These are phyloP conservation scores for Arabidopsis suecica DNA, from an alignment of 345 rosid genomes.

Conservation along the genomic window DNA sequence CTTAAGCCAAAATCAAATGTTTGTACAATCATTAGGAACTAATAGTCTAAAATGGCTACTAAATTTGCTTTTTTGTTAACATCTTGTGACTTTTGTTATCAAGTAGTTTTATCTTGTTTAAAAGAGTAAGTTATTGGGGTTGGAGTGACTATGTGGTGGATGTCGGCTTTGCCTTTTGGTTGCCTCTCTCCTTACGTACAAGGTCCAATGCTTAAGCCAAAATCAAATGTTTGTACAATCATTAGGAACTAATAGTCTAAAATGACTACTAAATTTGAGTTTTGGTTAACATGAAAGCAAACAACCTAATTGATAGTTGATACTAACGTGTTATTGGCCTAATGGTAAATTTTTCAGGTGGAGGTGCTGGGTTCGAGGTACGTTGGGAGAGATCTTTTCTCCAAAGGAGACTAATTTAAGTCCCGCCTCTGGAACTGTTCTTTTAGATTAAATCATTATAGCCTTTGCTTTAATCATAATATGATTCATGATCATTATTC, in stretches of 20 bases:
- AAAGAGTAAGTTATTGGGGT: no score
- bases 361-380: no score
- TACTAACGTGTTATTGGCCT: no score
- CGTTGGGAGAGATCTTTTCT: no score
- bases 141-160: constrained; percentile 4
- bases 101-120: no score
- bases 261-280: no score
- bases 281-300: no score
- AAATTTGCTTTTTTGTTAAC: no score
- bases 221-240: background rate
- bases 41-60: background rate
- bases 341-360: no score
- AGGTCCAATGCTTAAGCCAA: constrained; percentile 2
- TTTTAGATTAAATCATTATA: constrained; percentile 20
- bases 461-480: background rate
- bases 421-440: background rate
- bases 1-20: background rate
- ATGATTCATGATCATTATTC: background rate
- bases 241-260: background rate
- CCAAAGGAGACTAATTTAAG: no score
- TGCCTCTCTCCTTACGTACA: constrained; percentile 16
- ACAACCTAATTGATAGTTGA: no score
- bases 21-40: background rate
- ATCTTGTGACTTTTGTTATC: no score
- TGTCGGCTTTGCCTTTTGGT: constrained; percentile 39